Evolutionary conservation across 176 grass and related monocot genomes (phyloP).

Genomic region (Tillandsia leiboldiana): DNA sequence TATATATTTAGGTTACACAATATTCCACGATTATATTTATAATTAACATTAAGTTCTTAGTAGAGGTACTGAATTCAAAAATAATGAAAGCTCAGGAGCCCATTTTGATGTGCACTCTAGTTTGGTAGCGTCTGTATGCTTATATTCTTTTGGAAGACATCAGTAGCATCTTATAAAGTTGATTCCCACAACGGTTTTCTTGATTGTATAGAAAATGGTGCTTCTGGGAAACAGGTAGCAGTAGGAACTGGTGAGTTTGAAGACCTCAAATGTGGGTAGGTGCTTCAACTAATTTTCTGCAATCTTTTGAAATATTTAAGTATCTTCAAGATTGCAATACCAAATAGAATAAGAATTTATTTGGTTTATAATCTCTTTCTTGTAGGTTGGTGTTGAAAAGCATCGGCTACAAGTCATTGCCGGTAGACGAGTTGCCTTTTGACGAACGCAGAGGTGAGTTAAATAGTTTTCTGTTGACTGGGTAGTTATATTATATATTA

Average conservation of each 20-base stretch:
- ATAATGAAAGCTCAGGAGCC: no score
- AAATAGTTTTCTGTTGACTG: background rate
- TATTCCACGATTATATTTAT: no score
- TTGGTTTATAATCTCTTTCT: slow-evolving; percentile 3
- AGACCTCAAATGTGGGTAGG: slow-evolving; percentile 67
- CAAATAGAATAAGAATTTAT: slow-evolving; percentile 7
- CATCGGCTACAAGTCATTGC: slow-evolving; percentile 86
- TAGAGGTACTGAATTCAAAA: no score
- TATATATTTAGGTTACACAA: no score
- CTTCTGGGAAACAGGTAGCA: slow-evolving; percentile 54
- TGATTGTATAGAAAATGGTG: slow-evolving; percentile 48
- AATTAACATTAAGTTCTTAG: no score
- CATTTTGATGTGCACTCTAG: no score
- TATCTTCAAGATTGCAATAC: background rate
- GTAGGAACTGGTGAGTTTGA: slow-evolving; percentile 70
- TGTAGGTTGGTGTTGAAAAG: slow-evolving; percentile 81
- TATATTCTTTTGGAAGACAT: background rate
- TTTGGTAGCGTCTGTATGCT: no score
- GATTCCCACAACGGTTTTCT: background rate
- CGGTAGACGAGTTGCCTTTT: slow-evolving; percentile 66
- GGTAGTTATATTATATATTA: background rate
- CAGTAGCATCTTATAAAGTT: background rate
- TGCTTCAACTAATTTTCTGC: slow-evolving; percentile 25
- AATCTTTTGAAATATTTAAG: background rate
- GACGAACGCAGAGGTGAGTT: slow-evolving; percentile 62